Base-by-base conservation (phyloP, 805 yeast species). In the Saccharomycopsis sp. region DNA sequence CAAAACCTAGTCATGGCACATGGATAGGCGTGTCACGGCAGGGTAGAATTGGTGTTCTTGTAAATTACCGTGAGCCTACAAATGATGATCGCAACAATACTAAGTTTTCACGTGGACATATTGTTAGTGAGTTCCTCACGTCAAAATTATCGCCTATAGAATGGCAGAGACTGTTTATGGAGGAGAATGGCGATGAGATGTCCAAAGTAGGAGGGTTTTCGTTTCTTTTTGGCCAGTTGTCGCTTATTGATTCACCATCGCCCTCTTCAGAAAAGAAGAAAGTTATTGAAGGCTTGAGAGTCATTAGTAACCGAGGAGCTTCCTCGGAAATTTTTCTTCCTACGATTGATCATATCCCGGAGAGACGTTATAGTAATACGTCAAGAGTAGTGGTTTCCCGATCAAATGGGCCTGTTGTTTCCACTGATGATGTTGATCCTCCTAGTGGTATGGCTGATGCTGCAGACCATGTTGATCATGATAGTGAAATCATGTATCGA, bases 1-100 rank as follows among this genome's bases (percentile, higher is more conserved):
- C 85, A 0, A 70, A 91, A 41, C 71, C 75, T 1, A 91, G 84
- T 57, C 89, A 82, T 62, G 97, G 99, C 1, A 89, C 97, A 0
- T 94, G 99, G 99, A 81, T 89, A 1, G 97, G 96, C 0, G 78
- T 61, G 5, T 87, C 1, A 77, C 73, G 74, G 34, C 68, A 64
- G 1, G 89, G 89, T 0, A 76, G 78, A 60, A 59, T 92, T 1
- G 87, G 96, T 0, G 87, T 87, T 1, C 76, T 93, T 25, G 84
- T 94, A 17, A 93, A 93, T 68, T 84, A 81, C 68, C 73, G 88
- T 53, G 94, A 87, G 64, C 70, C 71, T 3, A 58, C 62, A 5
- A 66, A 54, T 19, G 53, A 61, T 1, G 67, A 65, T 66, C 20
- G 41, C 25, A 25, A 49, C 41, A 55, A 25, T 25, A 62, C 68